phyloP scores from a whole-genome alignment of 306 rosid genomes.

The Acacia confusa region DNA sequence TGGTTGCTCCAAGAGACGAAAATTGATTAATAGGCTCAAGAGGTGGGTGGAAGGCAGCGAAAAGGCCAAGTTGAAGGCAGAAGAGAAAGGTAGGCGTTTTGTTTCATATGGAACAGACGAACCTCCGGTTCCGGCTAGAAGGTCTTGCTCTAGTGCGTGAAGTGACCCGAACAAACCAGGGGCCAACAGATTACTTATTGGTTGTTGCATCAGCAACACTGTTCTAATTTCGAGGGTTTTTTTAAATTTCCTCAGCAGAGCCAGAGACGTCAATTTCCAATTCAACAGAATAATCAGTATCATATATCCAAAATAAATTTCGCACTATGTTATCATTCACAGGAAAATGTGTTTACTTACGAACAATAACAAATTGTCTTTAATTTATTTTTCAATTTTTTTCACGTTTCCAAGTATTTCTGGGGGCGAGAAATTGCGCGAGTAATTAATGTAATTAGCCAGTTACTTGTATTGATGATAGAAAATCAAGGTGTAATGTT shows the following conservation, averaged over 20 bases:
- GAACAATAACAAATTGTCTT: not conserved
- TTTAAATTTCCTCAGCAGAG: not conserved
- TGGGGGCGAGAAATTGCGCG: not conserved
- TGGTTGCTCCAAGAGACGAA: slow-evolving; percentile 40
- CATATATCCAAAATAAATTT: not conserved
- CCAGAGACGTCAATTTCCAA: not conserved
- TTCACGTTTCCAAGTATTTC: not conserved
- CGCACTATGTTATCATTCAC: not conserved
- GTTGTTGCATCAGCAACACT: not conserved
- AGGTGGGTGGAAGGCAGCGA: slow-evolving; percentile 65
- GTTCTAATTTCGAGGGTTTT: not conserved
- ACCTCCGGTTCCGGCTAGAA: slow-evolving; percentile 35
- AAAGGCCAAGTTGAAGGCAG: slow-evolving; percentile 45
- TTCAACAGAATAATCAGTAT: not conserved
- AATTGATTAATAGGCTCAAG: slow-evolving; percentile 48
- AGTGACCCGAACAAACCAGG: not conserved
- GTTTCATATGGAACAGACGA: slow-evolving; percentile 38
- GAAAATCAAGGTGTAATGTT: not conserved
- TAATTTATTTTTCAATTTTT: too few relatives aligned
- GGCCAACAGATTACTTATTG: not conserved
- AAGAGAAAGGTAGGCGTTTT: slow-evolving; percentile 36
- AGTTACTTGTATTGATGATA: not conserved
- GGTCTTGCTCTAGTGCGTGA: slow-evolving; percentile 55
- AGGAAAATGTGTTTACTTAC: not conserved
- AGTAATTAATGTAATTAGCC: not conserved